Conservation (phyloP, 1,139 yeast species). For the Saccharomyces hybrid region DNA sequence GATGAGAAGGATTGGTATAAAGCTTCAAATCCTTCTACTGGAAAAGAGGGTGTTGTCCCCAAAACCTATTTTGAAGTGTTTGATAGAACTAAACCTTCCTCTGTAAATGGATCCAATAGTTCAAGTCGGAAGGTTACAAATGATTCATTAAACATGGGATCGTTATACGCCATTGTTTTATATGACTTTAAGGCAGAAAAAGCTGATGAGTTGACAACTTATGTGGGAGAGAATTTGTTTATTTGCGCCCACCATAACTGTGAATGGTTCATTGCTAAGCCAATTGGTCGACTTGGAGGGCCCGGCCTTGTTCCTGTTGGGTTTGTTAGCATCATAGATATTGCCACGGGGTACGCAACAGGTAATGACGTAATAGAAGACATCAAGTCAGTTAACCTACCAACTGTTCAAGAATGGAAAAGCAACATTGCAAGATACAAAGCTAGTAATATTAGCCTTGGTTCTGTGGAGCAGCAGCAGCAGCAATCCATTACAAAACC, state of each 20-base stretch:
- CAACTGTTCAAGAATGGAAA: slow-evolving; percentile 95
- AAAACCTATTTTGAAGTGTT: slow-evolving; percentile 74
- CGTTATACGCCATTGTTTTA: slow-evolving; percentile 59
- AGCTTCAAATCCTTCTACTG: slow-evolving; percentile 79
- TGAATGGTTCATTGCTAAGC: slow-evolving; percentile 98
- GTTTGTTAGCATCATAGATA: slow-evolving; percentile 78
- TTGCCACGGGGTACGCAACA: slow-evolving; percentile 50
- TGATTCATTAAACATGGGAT: slow-evolving; percentile 15
- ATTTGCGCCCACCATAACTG: slow-evolving; percentile 92
- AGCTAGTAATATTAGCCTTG: slow-evolving; percentile 74
- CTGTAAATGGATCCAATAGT: slow-evolving; percentile 12
- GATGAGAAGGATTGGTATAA: slow-evolving; percentile 72
- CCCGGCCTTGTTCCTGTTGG: slow-evolving; percentile 94
- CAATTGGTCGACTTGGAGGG: slow-evolving; percentile 89
- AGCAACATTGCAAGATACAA: slow-evolving; percentile 83
- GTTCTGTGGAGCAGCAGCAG: slow-evolving; percentile 28
- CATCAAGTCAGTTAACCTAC: slow-evolving; percentile 60
- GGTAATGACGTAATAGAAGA: slow-evolving; percentile 44
- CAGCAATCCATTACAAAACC: neutral
- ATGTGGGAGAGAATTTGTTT: slow-evolving; percentile 81
- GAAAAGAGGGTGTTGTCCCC: slow-evolving; percentile 80
- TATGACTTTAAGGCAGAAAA: slow-evolving; percentile 88
- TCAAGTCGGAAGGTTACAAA: slow-evolving; percentile 11
- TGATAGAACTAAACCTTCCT: slow-evolving; percentile 39
- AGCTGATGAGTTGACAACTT: slow-evolving; percentile 73